Conservation (phyloP, 495 filamentous ascomycete genomes). For the Apodospora peruviana region DNA sequence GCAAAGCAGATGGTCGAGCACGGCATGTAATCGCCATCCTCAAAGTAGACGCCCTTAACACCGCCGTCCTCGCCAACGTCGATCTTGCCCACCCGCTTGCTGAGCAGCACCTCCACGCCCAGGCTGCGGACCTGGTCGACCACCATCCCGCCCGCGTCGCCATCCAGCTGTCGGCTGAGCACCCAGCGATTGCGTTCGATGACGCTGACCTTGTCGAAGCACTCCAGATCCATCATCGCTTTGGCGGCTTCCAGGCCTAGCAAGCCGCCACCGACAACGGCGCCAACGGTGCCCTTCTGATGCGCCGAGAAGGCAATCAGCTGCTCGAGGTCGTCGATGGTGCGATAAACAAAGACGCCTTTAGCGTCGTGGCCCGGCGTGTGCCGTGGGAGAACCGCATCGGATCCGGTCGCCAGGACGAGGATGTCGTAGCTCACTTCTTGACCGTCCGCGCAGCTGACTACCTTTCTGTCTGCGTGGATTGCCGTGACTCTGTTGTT, state of each 20-base stretch:
- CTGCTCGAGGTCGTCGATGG: constrained; percentile 75
- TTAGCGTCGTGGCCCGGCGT: constrained; percentile 81
- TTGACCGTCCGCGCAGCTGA: constrained; percentile 66
- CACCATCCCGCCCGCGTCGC: constrained; percentile 78
- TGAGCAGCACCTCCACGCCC: constrained; percentile 80
- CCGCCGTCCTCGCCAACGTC: constrained; percentile 59
- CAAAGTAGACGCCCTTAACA: constrained; percentile 73
- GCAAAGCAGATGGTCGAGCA: constrained; percentile 90
- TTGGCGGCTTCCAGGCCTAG: constrained; percentile 92
- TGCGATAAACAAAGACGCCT: constrained; percentile 94
- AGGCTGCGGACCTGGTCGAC: constrained; percentile 74
- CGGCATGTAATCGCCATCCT: constrained; percentile 77
- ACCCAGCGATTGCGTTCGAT: constrained; percentile 92
- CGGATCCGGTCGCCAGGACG: constrained; percentile 86
- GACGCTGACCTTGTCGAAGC: constrained; percentile 71
- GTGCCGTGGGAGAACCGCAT: constrained; percentile 73
- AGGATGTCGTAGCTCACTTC: constrained; percentile 81
- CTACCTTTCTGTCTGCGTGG: constrained; percentile 54
- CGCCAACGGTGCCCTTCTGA: constrained; percentile 64
- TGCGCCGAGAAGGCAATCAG: constrained; percentile 68
- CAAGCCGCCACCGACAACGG: constrained; percentile 86
- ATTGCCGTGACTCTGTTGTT: constrained; percentile 76
- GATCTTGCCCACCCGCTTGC: constrained; percentile 70
- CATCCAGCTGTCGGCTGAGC: constrained; percentile 77
- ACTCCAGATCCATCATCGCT: constrained; percentile 84